phyloP scores from a whole-genome alignment of 75 land plant species.

The Picea glauca region DNA sequence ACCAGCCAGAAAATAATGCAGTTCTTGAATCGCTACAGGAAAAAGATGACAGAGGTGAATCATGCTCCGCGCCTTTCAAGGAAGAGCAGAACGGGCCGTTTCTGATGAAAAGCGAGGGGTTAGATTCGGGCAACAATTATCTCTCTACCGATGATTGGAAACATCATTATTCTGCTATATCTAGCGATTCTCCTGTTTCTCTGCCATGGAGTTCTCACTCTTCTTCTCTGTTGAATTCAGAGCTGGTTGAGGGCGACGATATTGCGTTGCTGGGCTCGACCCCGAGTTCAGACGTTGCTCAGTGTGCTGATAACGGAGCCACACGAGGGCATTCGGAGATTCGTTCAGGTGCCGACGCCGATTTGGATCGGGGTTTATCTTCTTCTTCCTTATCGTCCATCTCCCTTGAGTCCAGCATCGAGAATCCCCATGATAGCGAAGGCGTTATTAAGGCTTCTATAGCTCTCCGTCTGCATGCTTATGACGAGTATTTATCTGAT shows the following conservation, averaged over 20 bases:
- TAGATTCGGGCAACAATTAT: too few species aligned
- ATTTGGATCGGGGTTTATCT: not conserved
- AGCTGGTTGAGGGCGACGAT: not conserved
- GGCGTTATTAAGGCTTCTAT: not conserved
- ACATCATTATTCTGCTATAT: not conserved
- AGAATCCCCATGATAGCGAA: not conserved
- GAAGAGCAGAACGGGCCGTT: too few species aligned
- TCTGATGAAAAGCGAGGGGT: too few species aligned
- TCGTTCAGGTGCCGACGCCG: not conserved
- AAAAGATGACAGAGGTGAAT: not conserved
- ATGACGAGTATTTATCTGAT: not conserved
- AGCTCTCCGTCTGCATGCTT: not conserved
- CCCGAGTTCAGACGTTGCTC: not conserved
- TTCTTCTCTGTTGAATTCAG: not conserved
- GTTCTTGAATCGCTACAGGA: not conserved
- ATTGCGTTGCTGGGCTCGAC: too few species aligned
- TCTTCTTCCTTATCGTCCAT: not conserved
- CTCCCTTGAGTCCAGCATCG: not conserved
- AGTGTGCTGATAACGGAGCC: not conserved
- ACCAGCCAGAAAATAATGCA: not conserved
- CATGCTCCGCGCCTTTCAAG: not conserved
- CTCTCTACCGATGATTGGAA: not conserved
- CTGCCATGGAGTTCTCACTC: not conserved
- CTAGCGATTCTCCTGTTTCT: not conserved
- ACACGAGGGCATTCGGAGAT: not conserved